Evolutionary conservation across 768 basidiomycete species (phyloP), one percentile per base, ranked within the genome.

Genomic region (Tylopilus intermedius): DNA sequence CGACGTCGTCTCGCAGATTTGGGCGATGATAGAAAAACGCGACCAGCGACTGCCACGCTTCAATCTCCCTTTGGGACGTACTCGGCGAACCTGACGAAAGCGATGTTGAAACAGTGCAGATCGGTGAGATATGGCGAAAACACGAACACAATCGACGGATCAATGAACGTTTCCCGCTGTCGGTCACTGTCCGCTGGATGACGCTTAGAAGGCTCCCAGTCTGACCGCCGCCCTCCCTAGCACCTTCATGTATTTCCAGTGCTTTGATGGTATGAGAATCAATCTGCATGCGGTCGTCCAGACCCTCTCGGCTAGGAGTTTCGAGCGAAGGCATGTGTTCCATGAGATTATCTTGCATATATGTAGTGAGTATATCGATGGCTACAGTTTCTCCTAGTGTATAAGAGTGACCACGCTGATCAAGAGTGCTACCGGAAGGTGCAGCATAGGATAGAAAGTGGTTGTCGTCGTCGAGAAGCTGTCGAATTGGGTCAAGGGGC

Each of bases 201-300:
- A 79, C 79, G 58, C 81, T 86, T 30, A 92, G 61, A 50, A 94
- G 74, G 60, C 84, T 90, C 4, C 92, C 92, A 51, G 78, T 80
- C 10, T 72, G 66, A 0, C 88, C 83, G 0, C 88, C 83, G 0
- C 88, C 88, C 61, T 92, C 90, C 29, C 82, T 74, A 26, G 82
- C 76, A 29, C 77, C 79, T 71, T 92, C 89, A 22, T 83, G 77
- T 48, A 94, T 86, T 67, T 94, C 92, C 42, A 94, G 79, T n/a
- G 87, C 85, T 64, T 87, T 86, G 68, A 93, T 86, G 1, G 92
- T 93, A 64, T 93, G 84, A 4, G 87, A 79, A 64, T 94, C 92
- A 51, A 94, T 90, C 58, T 91, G 86, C 89, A 94, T 90, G n/a
- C 84, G 76, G 24, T 75, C 72, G 26, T 73, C 63, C 14, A 67